A percentile compares a stretch with the other conserved stretches of the same genome.
Evolutionary conservation across 208 protist species (phyloP).

Genomic region (Acanthamoeba royreba): DNA sequence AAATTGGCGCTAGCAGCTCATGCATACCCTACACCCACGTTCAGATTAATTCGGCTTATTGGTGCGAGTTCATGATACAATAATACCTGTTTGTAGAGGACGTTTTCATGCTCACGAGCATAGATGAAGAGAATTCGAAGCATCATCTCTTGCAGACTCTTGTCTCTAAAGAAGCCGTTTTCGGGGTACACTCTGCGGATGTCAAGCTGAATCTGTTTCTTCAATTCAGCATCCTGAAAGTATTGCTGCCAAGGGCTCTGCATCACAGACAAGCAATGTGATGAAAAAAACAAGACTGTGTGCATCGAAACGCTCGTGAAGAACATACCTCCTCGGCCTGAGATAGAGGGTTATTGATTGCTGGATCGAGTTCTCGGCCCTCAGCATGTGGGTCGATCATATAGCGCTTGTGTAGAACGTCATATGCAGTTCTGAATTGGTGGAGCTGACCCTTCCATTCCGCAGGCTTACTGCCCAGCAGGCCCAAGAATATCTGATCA

Average conservation of each 20-base stretch:
- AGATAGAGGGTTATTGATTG: conserved; percentile 69
- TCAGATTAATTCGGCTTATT: not conserved
- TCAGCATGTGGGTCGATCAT: conserved; percentile 26
- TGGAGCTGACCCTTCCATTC: not conserved
- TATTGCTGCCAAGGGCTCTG: conserved; percentile 70
- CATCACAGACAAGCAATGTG: not conserved
- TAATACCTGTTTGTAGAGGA: conserved; percentile 70
- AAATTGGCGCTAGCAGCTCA: conserved; percentile 73
- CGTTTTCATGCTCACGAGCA: conserved; percentile 50
- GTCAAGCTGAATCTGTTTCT: conserved; percentile 72
- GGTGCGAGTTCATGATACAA: not conserved
- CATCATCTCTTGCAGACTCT: conserved; percentile 51
- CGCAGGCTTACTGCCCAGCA: not conserved
- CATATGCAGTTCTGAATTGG: not conserved
- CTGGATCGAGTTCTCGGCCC: not conserved
- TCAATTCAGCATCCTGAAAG: conserved; percentile 71
- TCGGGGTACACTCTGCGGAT: conserved; percentile 74
- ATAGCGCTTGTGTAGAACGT: not conserved
- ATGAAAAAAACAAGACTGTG: not conserved
- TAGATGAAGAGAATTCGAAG: conserved; percentile 75
- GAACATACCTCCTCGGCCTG: conserved; percentile 59
- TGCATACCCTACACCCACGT: conserved; percentile 75
- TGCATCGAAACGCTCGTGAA: not conserved
- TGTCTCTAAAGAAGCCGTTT: conserved; percentile 71
- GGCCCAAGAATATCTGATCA: not conserved